Percentiles rank a stretch among this genome's conserved stretches.
Conservation (phyloP, 1,139 yeast genomes). For the Pneumocystis oryctolagi region DNA sequence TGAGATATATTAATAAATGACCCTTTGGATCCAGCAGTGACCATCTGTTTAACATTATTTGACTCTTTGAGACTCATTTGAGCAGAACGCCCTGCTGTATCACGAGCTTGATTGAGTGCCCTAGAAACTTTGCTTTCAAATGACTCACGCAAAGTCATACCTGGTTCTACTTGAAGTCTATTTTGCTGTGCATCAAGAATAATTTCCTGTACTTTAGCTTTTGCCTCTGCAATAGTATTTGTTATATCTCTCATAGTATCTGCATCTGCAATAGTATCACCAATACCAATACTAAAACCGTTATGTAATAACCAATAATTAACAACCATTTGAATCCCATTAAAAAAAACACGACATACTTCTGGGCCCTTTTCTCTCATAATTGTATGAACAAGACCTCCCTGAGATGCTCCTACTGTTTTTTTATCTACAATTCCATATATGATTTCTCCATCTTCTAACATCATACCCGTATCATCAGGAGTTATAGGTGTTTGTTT, state of each 20-base stretch:
- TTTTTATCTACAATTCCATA: slow-evolving; percentile 97
- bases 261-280: slow-evolving; percentile 98
- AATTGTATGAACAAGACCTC: slow-evolving; percentile 92
- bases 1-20: slow-evolving; percentile 96
- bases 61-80: slow-evolving; percentile 88
- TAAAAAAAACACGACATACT: slow-evolving; percentile 77
- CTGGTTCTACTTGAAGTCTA: slow-evolving; percentile 83
- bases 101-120: slow-evolving; percentile 95
- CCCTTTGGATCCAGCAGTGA: slow-evolving; percentile 97
- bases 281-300: slow-evolving; percentile 97
- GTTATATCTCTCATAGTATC: slow-evolving; percentile 88
- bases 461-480: slow-evolving; percentile 80
- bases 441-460: slow-evolving; percentile 83
- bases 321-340: slow-evolving; percentile 86
- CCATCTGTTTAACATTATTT: slow-evolving; percentile 98
- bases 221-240: slow-evolving; percentile 82
- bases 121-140: slow-evolving; percentile 95
- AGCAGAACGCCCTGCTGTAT: slow-evolving; percentile 96
- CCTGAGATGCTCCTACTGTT: slow-evolving; percentile 96
- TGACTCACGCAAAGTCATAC: slow-evolving; percentile 98
- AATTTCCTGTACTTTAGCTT: slow-evolving; percentile 81
- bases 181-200: slow-evolving; percentile 85
- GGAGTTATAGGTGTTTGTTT: slow-evolving; percentile 74
- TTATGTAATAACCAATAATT: slow-evolving; percentile 93
- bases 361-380: slow-evolving; percentile 95